Percentiles rank a stretch among this genome's conserved stretches.
These are phyloP conservation scores for Neonectria ditissima DNA, from an alignment of 2,329 filamentous ascomycete genomes.

Conservation along the genomic window DNA sequence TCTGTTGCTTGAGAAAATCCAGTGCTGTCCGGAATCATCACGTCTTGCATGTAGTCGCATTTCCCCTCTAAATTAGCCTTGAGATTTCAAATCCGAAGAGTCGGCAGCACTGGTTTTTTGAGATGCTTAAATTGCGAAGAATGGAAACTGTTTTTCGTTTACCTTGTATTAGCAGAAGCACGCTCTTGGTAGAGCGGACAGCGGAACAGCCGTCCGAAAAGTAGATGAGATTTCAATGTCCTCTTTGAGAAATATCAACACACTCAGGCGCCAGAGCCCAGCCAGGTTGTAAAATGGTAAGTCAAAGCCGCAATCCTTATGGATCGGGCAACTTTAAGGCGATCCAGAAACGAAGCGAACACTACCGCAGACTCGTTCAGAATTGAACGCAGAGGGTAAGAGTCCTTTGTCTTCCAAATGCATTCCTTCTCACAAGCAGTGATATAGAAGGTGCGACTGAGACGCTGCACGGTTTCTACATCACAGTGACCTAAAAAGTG, in stretches of 20 bases:
- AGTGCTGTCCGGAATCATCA: neutral
- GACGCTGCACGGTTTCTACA: neutral
- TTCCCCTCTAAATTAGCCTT: neutral
- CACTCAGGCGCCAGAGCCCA: neutral
- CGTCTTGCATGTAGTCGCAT: neutral
- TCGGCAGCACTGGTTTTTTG: too few species aligned
- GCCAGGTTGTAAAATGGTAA: neutral
- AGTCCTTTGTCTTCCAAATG: neutral
- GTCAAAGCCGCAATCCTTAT: neutral
- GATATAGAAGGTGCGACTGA: neutral
- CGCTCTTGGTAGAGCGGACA: too few species aligned
- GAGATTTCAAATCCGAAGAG: neutral
- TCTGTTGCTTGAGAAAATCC: neutral
- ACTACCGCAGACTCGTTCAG: neutral
- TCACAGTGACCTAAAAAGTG: neutral
- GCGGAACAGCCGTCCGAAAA: too few species aligned
- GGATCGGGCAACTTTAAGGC: neutral
- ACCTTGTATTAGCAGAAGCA: too few species aligned
- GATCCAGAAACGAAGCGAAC: neutral
- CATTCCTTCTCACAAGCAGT: neutral
- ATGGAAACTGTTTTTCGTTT: too few species aligned
- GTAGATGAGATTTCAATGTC: neutral
- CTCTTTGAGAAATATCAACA: neutral
- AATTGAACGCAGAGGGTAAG: neutral
- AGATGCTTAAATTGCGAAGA: too few species aligned